These are phyloP conservation scores for Juncus effusus DNA, from an alignment of 176 grass and related monocot genomes.

Conservation along the genomic window DNA sequence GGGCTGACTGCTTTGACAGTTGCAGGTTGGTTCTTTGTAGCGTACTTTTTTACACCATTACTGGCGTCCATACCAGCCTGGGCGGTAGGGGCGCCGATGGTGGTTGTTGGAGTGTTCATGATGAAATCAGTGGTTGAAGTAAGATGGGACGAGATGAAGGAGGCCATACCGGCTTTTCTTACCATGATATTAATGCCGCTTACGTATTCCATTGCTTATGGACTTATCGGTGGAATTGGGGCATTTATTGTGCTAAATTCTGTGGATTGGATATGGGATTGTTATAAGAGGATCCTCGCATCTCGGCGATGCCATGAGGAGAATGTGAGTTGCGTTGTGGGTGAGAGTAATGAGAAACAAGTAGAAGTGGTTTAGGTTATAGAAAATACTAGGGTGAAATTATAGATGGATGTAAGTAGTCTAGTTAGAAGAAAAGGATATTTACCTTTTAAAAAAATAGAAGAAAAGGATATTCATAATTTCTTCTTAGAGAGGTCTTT, in stretches of 20 bases:
- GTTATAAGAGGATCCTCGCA: slow-evolving; percentile 17
- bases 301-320: slow-evolving; percentile 22
- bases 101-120: slow-evolving; percentile 77
- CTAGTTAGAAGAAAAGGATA: slow-evolving; percentile 5
- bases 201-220: slow-evolving; percentile 69
- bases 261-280: slow-evolving; percentile 35
- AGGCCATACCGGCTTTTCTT: slow-evolving; percentile 60
- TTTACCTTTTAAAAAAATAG: not conserved
- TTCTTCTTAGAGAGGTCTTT: not conserved
- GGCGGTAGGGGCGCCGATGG: slow-evolving; percentile 63
- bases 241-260: slow-evolving; percentile 45
- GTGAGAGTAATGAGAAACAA: slow-evolving; percentile 12
- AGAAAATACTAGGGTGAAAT: not conserved
- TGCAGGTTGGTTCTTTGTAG: slow-evolving; percentile 40
- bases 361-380: slow-evolving; percentile 18
- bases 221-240: slow-evolving; percentile 56
- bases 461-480: not conserved
- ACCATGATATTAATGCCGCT: slow-evolving; percentile 78
- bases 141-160: slow-evolving; percentile 56
- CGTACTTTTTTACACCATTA: slow-evolving; percentile 56
- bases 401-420: slow-evolving; percentile 11
- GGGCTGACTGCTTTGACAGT: slow-evolving; percentile 57
- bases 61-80: slow-evolving; percentile 57
- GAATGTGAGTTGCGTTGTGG: not conserved
- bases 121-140: slow-evolving; percentile 61